Conservation (phyloP, 352 stramenopile genomes). For the Phytophthora nicotianae region DNA sequence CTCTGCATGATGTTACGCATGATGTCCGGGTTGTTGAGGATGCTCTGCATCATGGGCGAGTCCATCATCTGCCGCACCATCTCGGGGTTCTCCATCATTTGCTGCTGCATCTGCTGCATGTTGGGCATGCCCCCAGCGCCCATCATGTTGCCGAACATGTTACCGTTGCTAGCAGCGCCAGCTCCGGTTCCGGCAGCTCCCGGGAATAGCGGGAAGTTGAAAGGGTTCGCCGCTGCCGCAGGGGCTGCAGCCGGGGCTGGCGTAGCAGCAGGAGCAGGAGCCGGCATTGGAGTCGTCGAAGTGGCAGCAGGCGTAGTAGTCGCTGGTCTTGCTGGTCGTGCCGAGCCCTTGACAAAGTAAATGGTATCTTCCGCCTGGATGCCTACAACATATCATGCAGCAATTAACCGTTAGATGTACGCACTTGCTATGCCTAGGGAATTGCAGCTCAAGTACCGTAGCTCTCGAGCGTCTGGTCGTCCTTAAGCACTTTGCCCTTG, state of each 20-base stretch:
- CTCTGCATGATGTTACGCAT: constrained; percentile 95
- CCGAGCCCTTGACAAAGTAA: constrained; percentile 85
- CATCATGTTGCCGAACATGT: constrained; percentile 68
- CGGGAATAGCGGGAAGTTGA: constrained; percentile 58
- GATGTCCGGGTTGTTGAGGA: constrained; percentile 96
- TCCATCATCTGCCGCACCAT: constrained; percentile 91
- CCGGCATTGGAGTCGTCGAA: constrained; percentile 10
- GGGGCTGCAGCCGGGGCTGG: constrained; percentile 26
- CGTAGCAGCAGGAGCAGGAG: constrained; percentile 17
- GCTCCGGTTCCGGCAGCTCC: constrained; percentile 23
- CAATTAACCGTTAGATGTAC: not conserved
- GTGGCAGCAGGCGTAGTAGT: constrained; percentile 23
- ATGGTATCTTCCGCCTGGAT: constrained; percentile 82
- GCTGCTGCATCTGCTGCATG: constrained; percentile 88
- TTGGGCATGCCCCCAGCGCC: constrained; percentile 44
- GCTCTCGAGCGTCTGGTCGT: constrained; percentile 82
- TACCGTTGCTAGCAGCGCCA: constrained; percentile 27
- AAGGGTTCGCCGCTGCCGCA: constrained; percentile 42
- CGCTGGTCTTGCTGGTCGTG: constrained; percentile 21
- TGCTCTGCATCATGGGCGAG: constrained; percentile 90
- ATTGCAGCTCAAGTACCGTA: constrained; percentile 60
- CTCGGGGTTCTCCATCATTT: constrained; percentile 88
- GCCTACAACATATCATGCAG: constrained; percentile 35
- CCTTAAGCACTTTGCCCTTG: constrained; percentile 92
- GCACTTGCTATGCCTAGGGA: not conserved